Percentiles rank a stretch among this genome's conserved stretches.
phyloP scores from a whole-genome alignment of 2,329 filamentous ascomycete species.

The Cladobotryum mycophilum region DNA sequence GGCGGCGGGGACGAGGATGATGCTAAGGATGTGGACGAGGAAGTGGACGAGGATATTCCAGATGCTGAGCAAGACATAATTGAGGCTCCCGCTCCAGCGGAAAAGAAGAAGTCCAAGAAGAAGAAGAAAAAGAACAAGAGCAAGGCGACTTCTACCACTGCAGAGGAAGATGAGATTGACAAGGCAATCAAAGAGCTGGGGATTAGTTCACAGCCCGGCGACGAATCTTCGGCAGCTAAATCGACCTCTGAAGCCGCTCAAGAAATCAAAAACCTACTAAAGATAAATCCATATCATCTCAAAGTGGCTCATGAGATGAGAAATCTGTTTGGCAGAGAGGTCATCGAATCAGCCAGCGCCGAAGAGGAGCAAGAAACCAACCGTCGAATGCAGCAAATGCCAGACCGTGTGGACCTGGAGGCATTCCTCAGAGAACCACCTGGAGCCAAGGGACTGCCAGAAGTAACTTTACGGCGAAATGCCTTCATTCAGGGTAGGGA shows the following conservation, averaged over 20 bases:
- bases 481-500: constrained; percentile 82
- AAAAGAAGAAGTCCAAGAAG: constrained; percentile 25
- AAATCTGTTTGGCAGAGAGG: constrained; percentile 49
- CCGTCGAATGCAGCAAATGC: constrained; percentile 26
- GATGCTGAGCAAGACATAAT: constrained; percentile 18
- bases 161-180: constrained; percentile 49
- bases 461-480: constrained; percentile 69
- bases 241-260: neutral
- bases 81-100: constrained; percentile 15
- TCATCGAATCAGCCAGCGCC: constrained; percentile 47
- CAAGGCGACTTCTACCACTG: constrained; percentile 19
- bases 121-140: constrained; percentile 26
- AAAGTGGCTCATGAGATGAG: constrained; percentile 90
- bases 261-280: constrained; percentile 37
- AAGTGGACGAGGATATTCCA: constrained; percentile 17
- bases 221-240: constrained; percentile 1
- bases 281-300: constrained; percentile 61
- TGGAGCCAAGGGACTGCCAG: constrained; percentile 55
- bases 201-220: constrained; percentile 20
- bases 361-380: constrained; percentile 42
- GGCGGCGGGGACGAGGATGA: constrained; percentile 35
- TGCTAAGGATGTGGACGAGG: constrained; percentile 26
- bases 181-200: constrained; percentile 45
- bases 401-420: constrained; percentile 52
- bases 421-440: constrained; percentile 49